phyloP scores from a whole-genome alignment of 2,329 filamentous ascomycete genomes.

The Diplodia intermedia region DNA sequence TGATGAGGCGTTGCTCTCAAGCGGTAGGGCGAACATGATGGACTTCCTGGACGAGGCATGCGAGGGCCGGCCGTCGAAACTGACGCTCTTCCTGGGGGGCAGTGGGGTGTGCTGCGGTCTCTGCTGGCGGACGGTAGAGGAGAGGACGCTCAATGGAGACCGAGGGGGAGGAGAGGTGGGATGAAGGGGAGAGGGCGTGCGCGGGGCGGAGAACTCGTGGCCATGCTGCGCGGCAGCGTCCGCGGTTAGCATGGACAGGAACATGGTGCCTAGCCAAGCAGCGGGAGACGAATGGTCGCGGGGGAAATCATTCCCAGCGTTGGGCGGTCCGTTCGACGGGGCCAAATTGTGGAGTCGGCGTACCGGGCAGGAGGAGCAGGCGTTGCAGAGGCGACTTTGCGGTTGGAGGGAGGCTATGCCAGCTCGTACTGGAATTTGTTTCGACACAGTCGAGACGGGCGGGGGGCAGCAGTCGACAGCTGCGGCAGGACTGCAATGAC shows the following conservation, averaged over 20 bases:
- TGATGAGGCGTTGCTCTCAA: slow-evolving; percentile 34
- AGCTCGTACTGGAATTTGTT: slow-evolving; percentile 21
- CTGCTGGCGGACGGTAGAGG: slow-evolving; percentile 41
- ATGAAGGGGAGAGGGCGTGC: slow-evolving; percentile 35
- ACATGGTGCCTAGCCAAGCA: slow-evolving; percentile 38
- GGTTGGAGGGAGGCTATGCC: slow-evolving; percentile 3
- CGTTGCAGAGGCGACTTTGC: slow-evolving; percentile 8
- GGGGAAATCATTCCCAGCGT: slow-evolving; percentile 18
- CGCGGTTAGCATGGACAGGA: slow-evolving; percentile 49
- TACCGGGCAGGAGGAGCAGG: slow-evolving; percentile 10
- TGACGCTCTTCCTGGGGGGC: slow-evolving; percentile 25
- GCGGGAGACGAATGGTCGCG: slow-evolving; percentile 6
- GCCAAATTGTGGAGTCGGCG: slow-evolving; percentile 21
- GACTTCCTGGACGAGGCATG: slow-evolving; percentile 31
- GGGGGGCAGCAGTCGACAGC: slow-evolving; percentile 27
- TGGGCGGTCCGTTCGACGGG: slow-evolving; percentile 5
- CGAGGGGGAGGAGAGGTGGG: slow-evolving; percentile 42
- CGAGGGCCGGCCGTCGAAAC: slow-evolving; percentile 31
- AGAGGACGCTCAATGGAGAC: slow-evolving; percentile 46
- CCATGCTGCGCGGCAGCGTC: slow-evolving; percentile 46
- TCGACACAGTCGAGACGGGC: slow-evolving; percentile 16
- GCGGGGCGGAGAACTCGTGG: slow-evolving; percentile 42
- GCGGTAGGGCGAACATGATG: slow-evolving; percentile 34
- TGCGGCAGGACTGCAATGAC: slow-evolving; percentile 31
- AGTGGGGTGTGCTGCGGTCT: slow-evolving; percentile 35